A percentile compares a stretch with the other conserved stretches of the same genome.
Evolutionary conservation across 148 eudicot genomes (phyloP).

Genomic region (Dianthus caryophyllus): DNA sequence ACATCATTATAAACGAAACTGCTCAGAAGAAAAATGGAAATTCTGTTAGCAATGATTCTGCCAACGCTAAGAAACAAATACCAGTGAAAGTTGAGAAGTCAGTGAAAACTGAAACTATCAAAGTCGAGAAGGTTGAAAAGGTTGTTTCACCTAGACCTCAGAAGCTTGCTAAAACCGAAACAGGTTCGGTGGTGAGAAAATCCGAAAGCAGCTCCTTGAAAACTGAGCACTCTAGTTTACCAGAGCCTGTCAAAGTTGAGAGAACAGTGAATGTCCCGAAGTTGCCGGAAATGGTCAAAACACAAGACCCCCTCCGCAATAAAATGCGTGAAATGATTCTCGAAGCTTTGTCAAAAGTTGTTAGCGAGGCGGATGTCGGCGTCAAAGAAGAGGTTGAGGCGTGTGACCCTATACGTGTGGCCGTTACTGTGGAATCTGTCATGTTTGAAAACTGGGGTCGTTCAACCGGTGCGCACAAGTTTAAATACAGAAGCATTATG

Average conservation of each 20-base stretch:
- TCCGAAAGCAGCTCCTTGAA: slow-evolving; percentile 23
- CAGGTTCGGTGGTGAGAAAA: slow-evolving; percentile 23
- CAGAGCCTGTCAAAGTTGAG: too few species aligned
- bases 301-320: slow-evolving; percentile 47
- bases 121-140: slow-evolving; percentile 22
- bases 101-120: slow-evolving; percentile 20
- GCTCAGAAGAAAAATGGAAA: slow-evolving; percentile 43
- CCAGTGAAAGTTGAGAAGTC: slow-evolving; percentile 34
- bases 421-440: slow-evolving; percentile 52
- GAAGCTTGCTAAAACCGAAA: slow-evolving; percentile 33
- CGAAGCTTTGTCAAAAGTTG: slow-evolving; percentile 48
- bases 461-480: slow-evolving; percentile 52
- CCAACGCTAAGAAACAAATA: slow-evolving; percentile 22
- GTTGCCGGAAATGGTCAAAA: slow-evolving; percentile 47
- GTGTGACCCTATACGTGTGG: slow-evolving; percentile 54
- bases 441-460: slow-evolving; percentile 67
- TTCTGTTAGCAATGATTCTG: slow-evolving; percentile 23
- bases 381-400: slow-evolving; percentile 39
- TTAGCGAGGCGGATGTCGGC: slow-evolving; percentile 40
- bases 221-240: slow-evolving; percentile 18
- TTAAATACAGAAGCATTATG: slow-evolving; percentile 53
- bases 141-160: slow-evolving; percentile 28
- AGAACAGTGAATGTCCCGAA: slow-evolving; percentile 45
- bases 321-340: slow-evolving; percentile 48
- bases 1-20: slow-evolving; percentile 49